phyloP scores from a whole-genome alignment of 208 protist genomes.

The Crithidia fasciculata region DNA sequence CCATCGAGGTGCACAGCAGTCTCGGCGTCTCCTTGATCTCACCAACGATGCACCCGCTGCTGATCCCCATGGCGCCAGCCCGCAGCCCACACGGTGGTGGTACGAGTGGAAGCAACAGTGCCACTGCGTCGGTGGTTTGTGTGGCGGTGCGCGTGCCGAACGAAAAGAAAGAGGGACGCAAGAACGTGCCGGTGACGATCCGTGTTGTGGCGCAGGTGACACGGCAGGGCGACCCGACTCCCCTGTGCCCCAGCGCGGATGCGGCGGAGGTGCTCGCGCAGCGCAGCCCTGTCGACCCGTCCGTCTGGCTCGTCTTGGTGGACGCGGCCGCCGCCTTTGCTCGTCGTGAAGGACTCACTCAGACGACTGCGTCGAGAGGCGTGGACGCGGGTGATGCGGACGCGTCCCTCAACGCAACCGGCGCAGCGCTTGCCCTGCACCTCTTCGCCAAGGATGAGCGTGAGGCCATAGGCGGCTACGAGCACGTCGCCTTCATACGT shows the following conservation, averaged over 20 bases:
- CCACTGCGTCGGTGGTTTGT: slow-evolving; percentile 6
- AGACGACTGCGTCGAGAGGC: neutral
- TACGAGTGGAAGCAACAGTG: neutral
- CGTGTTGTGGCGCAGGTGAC: slow-evolving; percentile 34
- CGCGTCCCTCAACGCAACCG: no score
- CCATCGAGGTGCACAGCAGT: slow-evolving; percentile 70
- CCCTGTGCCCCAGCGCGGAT: slow-evolving; percentile 41
- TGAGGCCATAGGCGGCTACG: slow-evolving; percentile 34
- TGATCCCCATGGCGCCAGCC: slow-evolving; percentile 24
- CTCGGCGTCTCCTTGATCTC: slow-evolving; percentile 62
- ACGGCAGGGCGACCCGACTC: slow-evolving; percentile 32
- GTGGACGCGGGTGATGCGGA: slow-evolving; percentile 11
- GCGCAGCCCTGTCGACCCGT: slow-evolving; percentile 51
- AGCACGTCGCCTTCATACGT: slow-evolving; percentile 70
- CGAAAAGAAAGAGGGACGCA: neutral
- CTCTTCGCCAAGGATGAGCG: slow-evolving; percentile 34
- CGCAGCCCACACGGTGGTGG: neutral
- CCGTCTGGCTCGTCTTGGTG: slow-evolving; percentile 68
- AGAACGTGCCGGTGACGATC: slow-evolving; percentile 3
- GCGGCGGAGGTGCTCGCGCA: slow-evolving; percentile 68
- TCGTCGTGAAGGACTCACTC: slow-evolving; percentile 1
- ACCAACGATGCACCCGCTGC: slow-evolving; percentile 66
- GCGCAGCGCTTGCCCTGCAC: slow-evolving; percentile 15
- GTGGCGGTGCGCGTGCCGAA: slow-evolving; percentile 31
- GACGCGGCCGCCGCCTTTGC: slow-evolving; percentile 42